Evolutionary conservation across 495 filamentous ascomycete species (phyloP).

Genomic region (Aspergillus diversus): DNA sequence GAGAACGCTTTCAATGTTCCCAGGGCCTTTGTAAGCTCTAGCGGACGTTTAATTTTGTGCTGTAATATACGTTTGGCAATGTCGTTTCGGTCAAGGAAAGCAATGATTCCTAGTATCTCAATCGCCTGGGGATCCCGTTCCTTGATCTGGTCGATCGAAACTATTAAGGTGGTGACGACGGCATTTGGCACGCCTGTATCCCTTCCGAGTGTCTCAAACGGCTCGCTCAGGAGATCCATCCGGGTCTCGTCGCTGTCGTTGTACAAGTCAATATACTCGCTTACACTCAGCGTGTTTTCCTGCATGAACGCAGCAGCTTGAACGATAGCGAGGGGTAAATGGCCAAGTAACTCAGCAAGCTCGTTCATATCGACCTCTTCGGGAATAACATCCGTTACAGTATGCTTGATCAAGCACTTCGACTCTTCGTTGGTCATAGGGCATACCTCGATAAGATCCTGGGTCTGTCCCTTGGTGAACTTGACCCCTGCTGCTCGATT

Average conservation of each 20-base stretch:
- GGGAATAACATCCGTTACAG: slow-evolving; percentile 2
- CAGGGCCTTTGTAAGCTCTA: slow-evolving; percentile 37
- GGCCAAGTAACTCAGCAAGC: slow-evolving; percentile 24
- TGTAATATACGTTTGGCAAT: slow-evolving; percentile 43
- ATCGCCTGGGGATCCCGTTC: slow-evolving; percentile 38
- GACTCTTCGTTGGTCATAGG: slow-evolving; percentile 20
- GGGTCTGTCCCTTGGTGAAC: slow-evolving; percentile 9
- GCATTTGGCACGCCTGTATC: slow-evolving; percentile 35
- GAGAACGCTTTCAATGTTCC: slow-evolving; percentile 48
- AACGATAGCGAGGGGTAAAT: slow-evolving; percentile 36
- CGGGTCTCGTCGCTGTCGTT: slow-evolving; percentile 19
- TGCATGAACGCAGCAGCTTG: slow-evolving; percentile 39
- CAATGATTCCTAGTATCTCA: slow-evolving; percentile 50
- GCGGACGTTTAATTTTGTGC: slow-evolving; percentile 21
- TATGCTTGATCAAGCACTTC: slow-evolving; percentile 15
- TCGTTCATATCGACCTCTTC: slow-evolving; percentile 15
- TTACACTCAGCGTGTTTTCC: slow-evolving; percentile 30
- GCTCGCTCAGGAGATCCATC: slow-evolving; percentile 26
- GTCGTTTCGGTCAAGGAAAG: slow-evolving; percentile 43
- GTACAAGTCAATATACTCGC: slow-evolving; percentile 38
- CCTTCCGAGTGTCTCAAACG: slow-evolving; percentile 25
- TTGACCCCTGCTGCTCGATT: slow-evolving; percentile 25
- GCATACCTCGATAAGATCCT: slow-evolving; percentile 11
- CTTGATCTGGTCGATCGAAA: slow-evolving; percentile 47
- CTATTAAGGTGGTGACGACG: slow-evolving; percentile 38